A percentile compares a stretch with the other conserved stretches of the same genome.
These are phyloP conservation scores for Acanthamoeba divionensis DNA, from an alignment of 208 protist species.

Conservation along the genomic window DNA sequence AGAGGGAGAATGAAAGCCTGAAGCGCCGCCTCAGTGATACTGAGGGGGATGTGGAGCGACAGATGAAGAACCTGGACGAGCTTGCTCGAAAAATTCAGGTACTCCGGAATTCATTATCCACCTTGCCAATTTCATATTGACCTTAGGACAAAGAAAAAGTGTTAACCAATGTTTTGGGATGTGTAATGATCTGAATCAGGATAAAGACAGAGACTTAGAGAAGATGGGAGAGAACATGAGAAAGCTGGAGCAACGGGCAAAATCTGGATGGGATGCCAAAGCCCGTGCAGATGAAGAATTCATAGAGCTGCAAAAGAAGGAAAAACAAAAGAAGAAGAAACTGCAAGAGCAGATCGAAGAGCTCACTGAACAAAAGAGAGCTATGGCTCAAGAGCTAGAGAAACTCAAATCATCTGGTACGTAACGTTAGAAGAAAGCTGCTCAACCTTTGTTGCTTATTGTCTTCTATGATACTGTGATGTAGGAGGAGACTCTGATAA, in stretches of 20 bases:
- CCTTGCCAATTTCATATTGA: no score
- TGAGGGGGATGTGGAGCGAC: not conserved
- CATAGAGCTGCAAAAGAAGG: not conserved
- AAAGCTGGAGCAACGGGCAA: slow-evolving; percentile 13
- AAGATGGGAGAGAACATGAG: slow-evolving; percentile 5
- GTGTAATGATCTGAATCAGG: not conserved
- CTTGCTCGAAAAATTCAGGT: not conserved
- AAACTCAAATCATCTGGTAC: not conserved
- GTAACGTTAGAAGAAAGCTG: not conserved
- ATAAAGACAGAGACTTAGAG: not conserved
- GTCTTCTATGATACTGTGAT: not conserved
- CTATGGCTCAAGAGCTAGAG: not conserved
- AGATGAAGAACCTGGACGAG: not conserved
- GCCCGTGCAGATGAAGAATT: not conserved
- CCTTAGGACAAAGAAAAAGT: no score
- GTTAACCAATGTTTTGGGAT: no score
- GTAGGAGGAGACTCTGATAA: not conserved
- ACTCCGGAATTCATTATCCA: no score
- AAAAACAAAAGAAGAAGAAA: not conserved
- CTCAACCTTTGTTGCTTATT: not conserved
- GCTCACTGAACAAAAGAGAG: not conserved
- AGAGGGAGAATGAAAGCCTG: not conserved
- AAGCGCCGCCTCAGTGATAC: not conserved
- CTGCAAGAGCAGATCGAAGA: not conserved
- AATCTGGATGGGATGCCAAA: slow-evolving; percentile 18